Evolutionary conservation across 371 early-diverging fungal species (phyloP), one percentile per base, ranked within the genome.

Genomic region (Phascolomyces articulosus): DNA sequence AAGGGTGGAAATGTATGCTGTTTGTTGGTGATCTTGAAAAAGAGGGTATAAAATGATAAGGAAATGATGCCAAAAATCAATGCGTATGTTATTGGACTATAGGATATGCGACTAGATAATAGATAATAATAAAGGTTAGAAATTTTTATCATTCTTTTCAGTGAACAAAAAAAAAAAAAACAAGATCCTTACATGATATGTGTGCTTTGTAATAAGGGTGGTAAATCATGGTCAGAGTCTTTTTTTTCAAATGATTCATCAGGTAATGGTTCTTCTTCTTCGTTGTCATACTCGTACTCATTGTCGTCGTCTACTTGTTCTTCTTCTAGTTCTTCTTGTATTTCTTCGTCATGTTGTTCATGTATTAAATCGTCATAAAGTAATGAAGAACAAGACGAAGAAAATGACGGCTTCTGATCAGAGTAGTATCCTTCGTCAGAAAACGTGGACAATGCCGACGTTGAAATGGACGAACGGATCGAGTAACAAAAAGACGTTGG

Each of bases 1-100:
- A 87, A 73, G 21, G 78, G 72, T 63, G 87, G 75, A 71, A 87
- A 75, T 67, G 84, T 64, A 67, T 88, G 74, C 66, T 51, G 23
- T 20, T 69, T 67, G 80, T 74, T 69, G 60, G 78, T 67, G 66
- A 70, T 68, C 60, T 61, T 54, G 57, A 74, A 40, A 66, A 84
- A 62, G 67, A 84, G 63, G 67, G 74, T 70, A 77, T 83, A 73
- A 64, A 79, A 29, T 63, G 79, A 66, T 75, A 80, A 40, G 18
- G 72, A 13, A 47, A 84, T 73, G 40, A 75, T 76, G 38, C 68
- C 59, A 28, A 72, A 59, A 40, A 73, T 73, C 51, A 81, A 74
- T 69, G 73, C 67, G 72, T 79, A 77, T n/a, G 84, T 80, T 11
- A 60, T 44, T 16, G 63, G 63, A 23, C 69, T 68, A 68, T 73